Evolutionary conservation across 73 alveolate genomes (phyloP), one percentile per base, ranked within the genome.

Genomic region (Tetrahymena borealis): DNA sequence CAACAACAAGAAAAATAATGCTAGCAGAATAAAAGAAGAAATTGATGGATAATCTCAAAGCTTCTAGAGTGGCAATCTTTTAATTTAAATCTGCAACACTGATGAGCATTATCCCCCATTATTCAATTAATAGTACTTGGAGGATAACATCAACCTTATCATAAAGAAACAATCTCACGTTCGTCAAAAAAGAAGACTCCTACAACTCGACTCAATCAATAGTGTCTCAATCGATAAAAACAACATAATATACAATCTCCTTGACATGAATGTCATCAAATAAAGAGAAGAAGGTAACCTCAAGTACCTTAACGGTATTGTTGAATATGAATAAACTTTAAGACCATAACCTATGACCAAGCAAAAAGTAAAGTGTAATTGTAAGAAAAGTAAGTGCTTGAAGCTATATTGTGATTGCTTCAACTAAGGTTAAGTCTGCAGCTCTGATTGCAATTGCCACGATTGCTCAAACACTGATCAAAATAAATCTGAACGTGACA

Each of bases 361-460:
- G 28, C 28, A 60, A 60, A 60, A 60, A 60, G 85, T 60, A 13
- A 60, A 60, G 8, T 98, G 99, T 94, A 96, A 97, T 78, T 98
- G 99, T 91, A 97, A 95, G 96, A 98, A 98, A 91, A 95, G 99
- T 37, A 97, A 97, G 91, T 98, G 99, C 92, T 93, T 98, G 91
- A 98, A 98, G 93, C 92, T 98, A 40, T 98, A 98, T 94, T 98
- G 99, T 90, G 99, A 98, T 91, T 98, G 99, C 38, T 98, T 98
- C 95, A 99, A 99, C 12, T 91, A 90, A 39, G 99, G 98, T 33
- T 20, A 92, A 41, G 9, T 92, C 38, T 92, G 95, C 77, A 32
- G 78, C 3, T 96, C 97, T 35, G 98, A 96, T 43, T 98, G 99
- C 96, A 98, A 97, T 94, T 98, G 99, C 93, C 78, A 78, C 33